Evolutionary conservation across 2,329 filamentous ascomycete species (phyloP), one percentile per base, ranked within the genome.

Genomic region (Aspergillus tanneri): DNA sequence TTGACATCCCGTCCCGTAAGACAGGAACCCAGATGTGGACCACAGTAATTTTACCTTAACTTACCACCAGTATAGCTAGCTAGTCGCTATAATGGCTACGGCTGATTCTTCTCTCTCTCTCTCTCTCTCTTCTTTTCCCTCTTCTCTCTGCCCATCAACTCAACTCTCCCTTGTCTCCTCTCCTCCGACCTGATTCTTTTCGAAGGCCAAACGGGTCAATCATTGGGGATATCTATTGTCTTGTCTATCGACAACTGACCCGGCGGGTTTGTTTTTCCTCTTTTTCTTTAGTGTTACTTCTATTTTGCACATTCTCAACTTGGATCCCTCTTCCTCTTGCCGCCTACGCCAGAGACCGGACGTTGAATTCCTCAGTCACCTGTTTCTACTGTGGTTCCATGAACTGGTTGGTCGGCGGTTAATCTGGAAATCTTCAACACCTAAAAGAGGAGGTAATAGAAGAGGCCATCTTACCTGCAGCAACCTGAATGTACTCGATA

Each of bases 191-290:
- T 35, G 23, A 34, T 12, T 18, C 21, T 21, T 34, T 28, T 22
- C 35, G 39, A 28, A 34, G 12, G 24, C 28, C 30, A 42, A 22
- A 44, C 50, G 45, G 41, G 43, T 50, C 43, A 50, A 46, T 50
- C 37, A 36, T 23, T 24, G 35, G 42, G 42, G 41, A 23, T 38
- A n/a, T 46, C 38, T 24, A 16, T 38, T 30, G 43, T 46, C 24
- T 24, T 24, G 4, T 30, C 37, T 21, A 27, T 11, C 8, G n/a
- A 32, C 41, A 23, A 25, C 28, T 22, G 41, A 43, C 21, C 41
- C 41, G 12, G 25, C 25, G 10, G 6, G 18, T 38, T 39, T 11
- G 14, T 35, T 35, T 24, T 28, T 41, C 21, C 16, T 39, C 36
- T 21, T n/a, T 41, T 40, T n/a, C 37, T 47, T 36, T 32, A 24